Evolutionary conservation across 2,329 filamentous ascomycete genomes (phyloP), one percentile per base, ranked within the genome.

Genomic region (Alternaria brassicicola): DNA sequence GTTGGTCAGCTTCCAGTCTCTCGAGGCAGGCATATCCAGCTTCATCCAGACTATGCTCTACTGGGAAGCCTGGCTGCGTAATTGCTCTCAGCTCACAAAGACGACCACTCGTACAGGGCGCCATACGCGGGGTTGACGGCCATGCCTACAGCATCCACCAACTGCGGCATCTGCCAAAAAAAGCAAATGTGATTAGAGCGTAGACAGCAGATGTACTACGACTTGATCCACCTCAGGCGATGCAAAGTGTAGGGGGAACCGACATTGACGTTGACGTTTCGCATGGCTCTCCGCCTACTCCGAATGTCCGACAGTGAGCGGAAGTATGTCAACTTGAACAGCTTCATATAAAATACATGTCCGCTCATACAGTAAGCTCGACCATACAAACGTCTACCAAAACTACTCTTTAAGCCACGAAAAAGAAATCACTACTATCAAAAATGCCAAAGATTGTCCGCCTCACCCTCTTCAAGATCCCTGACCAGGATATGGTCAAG

Each of bases 381-480:
- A 35, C 21, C 19, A 47, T 23, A 47, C 19, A 47, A 35, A 23
- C 19, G 3, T 28, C 33, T 5, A 26, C 25, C 15, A 43, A 28
- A n/a, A 3, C 13, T 23, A 2, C 28, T 12, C 3, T 3, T 15
- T n/a, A 1, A 30, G 35, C 19, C 49, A 46, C 42, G 38, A 26
- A 52, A 31, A 15, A 17, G 30, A 35, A 45, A 33, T 43, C 45
- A 62, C 45, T 52, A 33, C 55, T 55, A 25, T 39, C 58, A 72
- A 41, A 41, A 36, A 77, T 76, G 74, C 52, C 70, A 10, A 68
- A 68, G 49, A 71, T 78, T 62, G 57, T 72, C 52, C 76, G 76
- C 55, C 62, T 77, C 47, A 77, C 75, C 12, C 64, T 77, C 28
- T 76, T 78, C 71, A 77, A 78, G 61, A 65, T 77, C 55, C 63